A percentile compares a stretch with the other conserved stretches of the same genome.
phyloP scores from a whole-genome alignment of 805 yeast species.

The Candida gorgasii region DNA sequence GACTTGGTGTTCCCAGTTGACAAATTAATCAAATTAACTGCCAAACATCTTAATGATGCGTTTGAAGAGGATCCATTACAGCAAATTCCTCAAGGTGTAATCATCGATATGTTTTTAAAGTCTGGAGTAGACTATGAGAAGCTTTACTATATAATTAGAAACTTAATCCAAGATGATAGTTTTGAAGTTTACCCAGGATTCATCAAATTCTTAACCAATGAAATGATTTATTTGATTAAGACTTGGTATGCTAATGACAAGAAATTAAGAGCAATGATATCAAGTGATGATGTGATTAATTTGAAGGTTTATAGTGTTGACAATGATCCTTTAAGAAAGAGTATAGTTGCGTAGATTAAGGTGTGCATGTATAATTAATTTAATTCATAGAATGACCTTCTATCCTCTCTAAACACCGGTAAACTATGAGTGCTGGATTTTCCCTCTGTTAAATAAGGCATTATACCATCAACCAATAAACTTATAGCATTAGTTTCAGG shows the following conservation, averaged over 20 bases:
- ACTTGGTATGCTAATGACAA: conserved; percentile 69
- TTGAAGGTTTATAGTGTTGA: conserved; percentile 50
- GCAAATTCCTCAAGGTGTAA: conserved; percentile 51
- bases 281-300: conserved; percentile 45
- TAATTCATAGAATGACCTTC: conserved; percentile 46
- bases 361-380: conserved; percentile 20
- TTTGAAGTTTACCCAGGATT: conserved; percentile 54
- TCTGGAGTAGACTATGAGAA: conserved; percentile 66
- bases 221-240: conserved; percentile 64
- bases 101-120: conserved; percentile 62
- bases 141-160: conserved; percentile 62
- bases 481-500: conserved; percentile 58
- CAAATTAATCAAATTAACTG: conserved; percentile 64
- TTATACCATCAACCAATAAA: conserved; percentile 65
- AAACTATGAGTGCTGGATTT: background rate
- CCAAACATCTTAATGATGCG: conserved; percentile 50
- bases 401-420: conserved; percentile 33
- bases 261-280: conserved; percentile 57
- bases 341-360: conserved; percentile 11
- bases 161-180: conserved; percentile 59
- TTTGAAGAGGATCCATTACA: conserved; percentile 33
- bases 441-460: conserved; percentile 30
- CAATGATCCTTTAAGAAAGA: conserved; percentile 65
- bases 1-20: conserved; percentile 82
- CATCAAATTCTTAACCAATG: conserved; percentile 42